phyloP scores from a whole-genome alignment of 1,284 basidiomycete species.

The Ustilago esculenta region DNA sequence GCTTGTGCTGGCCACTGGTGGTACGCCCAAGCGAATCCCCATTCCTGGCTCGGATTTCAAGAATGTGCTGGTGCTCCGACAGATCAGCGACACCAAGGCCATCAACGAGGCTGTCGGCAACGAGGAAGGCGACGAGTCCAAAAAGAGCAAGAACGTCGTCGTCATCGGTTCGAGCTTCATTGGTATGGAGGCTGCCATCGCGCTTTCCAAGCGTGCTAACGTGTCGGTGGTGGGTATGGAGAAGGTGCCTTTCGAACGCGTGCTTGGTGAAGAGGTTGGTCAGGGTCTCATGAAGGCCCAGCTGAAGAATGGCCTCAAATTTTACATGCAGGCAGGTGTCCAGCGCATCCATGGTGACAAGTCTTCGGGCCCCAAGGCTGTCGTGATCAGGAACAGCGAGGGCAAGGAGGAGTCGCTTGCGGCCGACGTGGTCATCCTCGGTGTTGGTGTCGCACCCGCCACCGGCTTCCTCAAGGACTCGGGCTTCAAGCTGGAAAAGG shows the following conservation, averaged over 20 bases:
- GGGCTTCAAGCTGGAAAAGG: slow-evolving; percentile 65
- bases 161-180: slow-evolving; percentile 93
- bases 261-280: slow-evolving; percentile 85
- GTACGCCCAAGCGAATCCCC: slow-evolving; percentile 73
- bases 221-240: slow-evolving; percentile 88
- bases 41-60: slow-evolving; percentile 80
- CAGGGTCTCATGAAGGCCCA: slow-evolving; percentile 76
- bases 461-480: slow-evolving; percentile 82
- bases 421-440: slow-evolving; percentile 86
- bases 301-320: slow-evolving; percentile 78
- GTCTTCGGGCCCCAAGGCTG: slow-evolving; percentile 60
- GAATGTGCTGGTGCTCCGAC: slow-evolving; percentile 82
- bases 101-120: slow-evolving; percentile 75
- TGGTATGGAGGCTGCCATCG: slow-evolving; percentile 87
- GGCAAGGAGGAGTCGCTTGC: slow-evolving; percentile 72
- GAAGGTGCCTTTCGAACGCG: slow-evolving; percentile 80
- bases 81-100: slow-evolving; percentile 77
- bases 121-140: slow-evolving; percentile 59
- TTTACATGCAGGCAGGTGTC: slow-evolving; percentile 79
- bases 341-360: slow-evolving; percentile 74
- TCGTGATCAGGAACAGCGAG: slow-evolving; percentile 75
- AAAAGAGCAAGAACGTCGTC: slow-evolving; percentile 74
- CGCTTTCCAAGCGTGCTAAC: slow-evolving; percentile 75
- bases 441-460: slow-evolving; percentile 86
- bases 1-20: slow-evolving; percentile 69